Percentiles rank a stretch among this genome's conserved stretches.
phyloP scores from a whole-genome alignment of 352 stramenopile genomes.

The Peronospora tabacina region DNA sequence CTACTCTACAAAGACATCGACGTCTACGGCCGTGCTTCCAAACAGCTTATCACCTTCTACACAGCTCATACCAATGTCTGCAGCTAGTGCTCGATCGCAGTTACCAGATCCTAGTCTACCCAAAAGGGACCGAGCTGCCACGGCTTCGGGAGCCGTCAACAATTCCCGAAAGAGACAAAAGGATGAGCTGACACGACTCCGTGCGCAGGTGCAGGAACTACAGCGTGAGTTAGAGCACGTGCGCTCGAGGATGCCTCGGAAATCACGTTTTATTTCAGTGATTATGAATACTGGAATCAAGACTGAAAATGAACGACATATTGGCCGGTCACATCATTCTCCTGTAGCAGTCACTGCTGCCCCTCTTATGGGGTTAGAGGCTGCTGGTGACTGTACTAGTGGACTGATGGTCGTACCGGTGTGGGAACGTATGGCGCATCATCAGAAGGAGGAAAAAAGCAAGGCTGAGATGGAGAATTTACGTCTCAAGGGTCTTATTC shows the following conservation, averaged over 20 bases:
- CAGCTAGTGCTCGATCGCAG: background rate
- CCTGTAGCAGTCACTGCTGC: conserved; percentile 15
- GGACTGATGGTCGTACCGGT: conserved; percentile 23
- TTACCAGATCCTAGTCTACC: conserved; percentile 7
- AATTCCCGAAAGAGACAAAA: conserved; percentile 52
- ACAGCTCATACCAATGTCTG: conserved; percentile 4
- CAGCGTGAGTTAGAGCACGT: conserved; percentile 43
- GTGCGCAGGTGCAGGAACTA: conserved; percentile 50
- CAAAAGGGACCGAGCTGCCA: conserved; percentile 10
- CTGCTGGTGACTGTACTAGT: conserved; percentile 4
- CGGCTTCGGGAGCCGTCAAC: conserved; percentile 23
- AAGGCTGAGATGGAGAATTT: conserved; percentile 68
- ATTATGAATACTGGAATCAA: conserved; percentile 7
- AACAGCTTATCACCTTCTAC: conserved; percentile 8
- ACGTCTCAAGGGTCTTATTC: conserved; percentile 42
- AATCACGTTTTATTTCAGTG: background rate
- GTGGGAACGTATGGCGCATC: conserved; percentile 57
- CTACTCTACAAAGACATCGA: conserved; percentile 10
- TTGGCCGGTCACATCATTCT: conserved; percentile 8
- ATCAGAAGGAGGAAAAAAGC: conserved; percentile 61
- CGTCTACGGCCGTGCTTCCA: conserved; percentile 9
- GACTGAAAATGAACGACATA: background rate
- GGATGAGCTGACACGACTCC: conserved; percentile 41
- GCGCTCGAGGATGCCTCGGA: conserved; percentile 21
- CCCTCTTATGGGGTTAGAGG: conserved; percentile 13